These are phyloP conservation scores for Aspergillus costaricaensis DNA, from an alignment of 2,329 filamentous ascomycete species.

Conservation along the genomic window DNA sequence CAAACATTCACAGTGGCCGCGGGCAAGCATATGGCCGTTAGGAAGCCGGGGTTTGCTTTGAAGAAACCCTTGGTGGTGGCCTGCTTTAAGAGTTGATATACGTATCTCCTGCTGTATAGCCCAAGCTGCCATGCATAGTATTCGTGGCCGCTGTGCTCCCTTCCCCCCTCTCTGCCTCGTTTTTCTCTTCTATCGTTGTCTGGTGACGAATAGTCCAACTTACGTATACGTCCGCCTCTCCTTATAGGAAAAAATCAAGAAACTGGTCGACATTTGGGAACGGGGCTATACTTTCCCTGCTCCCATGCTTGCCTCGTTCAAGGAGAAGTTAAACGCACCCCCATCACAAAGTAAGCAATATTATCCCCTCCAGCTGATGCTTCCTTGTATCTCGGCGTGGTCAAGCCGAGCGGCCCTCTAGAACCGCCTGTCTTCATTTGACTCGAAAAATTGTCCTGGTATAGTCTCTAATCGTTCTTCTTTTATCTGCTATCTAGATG, in stretches of 20 bases:
- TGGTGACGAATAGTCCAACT: conserved; percentile 46
- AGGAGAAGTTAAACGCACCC: conserved; percentile 70
- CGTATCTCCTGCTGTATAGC: conserved; percentile 30
- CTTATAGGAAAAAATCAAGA: conserved; percentile 89
- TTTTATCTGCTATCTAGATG: conserved; percentile 48
- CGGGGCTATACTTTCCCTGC: conserved; percentile 87
- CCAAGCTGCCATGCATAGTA: conserved; percentile 26
- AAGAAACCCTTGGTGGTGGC: conserved; percentile 26
- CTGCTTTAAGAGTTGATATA: conserved; percentile 25
- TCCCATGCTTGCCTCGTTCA: conserved; percentile 78
- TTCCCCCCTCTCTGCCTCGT: background rate
- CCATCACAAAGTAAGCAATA: conserved; percentile 63
- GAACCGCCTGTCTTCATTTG: background rate
- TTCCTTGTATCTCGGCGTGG: conserved; percentile 10
- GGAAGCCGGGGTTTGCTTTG: conserved; percentile 32
- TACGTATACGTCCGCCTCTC: conserved; percentile 49
- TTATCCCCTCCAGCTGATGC: background rate
- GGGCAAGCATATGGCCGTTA: conserved; percentile 29
- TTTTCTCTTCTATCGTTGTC: conserved; percentile 20
- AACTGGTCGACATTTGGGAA: conserved; percentile 97
- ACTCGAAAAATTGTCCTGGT: background rate
- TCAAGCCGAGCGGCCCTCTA: background rate
- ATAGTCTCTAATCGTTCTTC: conserved; percentile 30
- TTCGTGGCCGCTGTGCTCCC: conserved; percentile 21
- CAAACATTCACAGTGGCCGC: conserved; percentile 34